A percentile compares a stretch with the other conserved stretches of the same genome.
Evolutionary conservation across 495 filamentous ascomycete genomes (phyloP).

Genomic region (Penicillium bialowiezense): DNA sequence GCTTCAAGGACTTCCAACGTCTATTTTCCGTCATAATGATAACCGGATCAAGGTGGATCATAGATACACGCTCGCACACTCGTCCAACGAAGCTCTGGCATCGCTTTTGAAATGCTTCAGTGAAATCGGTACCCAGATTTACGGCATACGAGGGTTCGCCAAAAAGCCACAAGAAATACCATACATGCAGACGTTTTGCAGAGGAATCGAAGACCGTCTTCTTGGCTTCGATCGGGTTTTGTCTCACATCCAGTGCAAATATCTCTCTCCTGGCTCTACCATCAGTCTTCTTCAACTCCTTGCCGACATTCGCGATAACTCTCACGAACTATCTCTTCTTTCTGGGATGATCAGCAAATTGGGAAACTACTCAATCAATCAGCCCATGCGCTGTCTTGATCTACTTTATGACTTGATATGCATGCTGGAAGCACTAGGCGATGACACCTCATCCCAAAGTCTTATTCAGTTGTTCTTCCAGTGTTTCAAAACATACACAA

Average conservation of each 20-base stretch:
- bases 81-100: constrained; percentile 34
- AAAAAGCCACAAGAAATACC: constrained; percentile 34
- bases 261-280: constrained; percentile 31
- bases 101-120: constrained; percentile 42
- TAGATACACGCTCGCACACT: constrained; percentile 37
- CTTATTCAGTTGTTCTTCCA: constrained; percentile 71
- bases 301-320: constrained; percentile 52
- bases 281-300: constrained; percentile 60
- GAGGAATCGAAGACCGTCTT: constrained; percentile 43
- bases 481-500: constrained; percentile 80
- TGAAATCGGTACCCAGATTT: constrained; percentile 44
- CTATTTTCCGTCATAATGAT: constrained; percentile 55
- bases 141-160: constrained; percentile 46
- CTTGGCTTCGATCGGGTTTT: constrained; percentile 41
- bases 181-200: constrained; percentile 56
- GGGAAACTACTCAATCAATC: constrained; percentile 21
- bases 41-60: constrained; percentile 35
- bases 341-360: constrained; percentile 40
- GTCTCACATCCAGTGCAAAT: constrained; percentile 41
- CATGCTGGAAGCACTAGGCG: constrained; percentile 65
- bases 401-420: constrained; percentile 67
- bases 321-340: constrained; percentile 55
- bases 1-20: constrained; percentile 76
- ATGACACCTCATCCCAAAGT: constrained; percentile 54
- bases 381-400: constrained; percentile 64